Base-by-base conservation (phyloP, 495 filamentous ascomycete genomes). In the Hypoxylon subgilvum region DNA sequence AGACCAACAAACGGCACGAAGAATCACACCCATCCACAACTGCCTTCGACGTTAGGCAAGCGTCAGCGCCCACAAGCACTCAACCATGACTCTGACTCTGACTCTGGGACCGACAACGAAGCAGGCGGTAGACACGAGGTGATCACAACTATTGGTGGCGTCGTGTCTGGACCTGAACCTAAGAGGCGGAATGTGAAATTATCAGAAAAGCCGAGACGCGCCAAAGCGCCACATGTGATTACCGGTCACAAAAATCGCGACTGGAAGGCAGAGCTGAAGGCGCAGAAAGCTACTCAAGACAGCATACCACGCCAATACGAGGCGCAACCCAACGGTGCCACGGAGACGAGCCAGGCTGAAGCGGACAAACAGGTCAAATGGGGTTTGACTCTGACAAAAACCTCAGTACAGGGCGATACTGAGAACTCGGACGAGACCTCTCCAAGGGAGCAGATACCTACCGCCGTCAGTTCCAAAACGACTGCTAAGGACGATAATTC, bases 211-310 rank as follows among this genome's bases (percentile, higher is more conserved):
- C 46, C 53, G 10, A 39, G 17, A 35, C 32, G 75, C 8, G 71
- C 73, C 23, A 72, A 78, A 23, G 57, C 63, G 6, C 79, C 81
- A 9, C 72, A 89, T 18, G 79, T 90, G 18, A 94, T 94, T 46
- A 77, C 77, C 9, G 80, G 80, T 9, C 78, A 85, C 51, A 80
- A 79, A 69, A 89, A 88, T 67, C 84, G 86, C 42, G 84, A 91
- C 66, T 90, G 88, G 88, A 83, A 85, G 63, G 85, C 86, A 51
- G 81, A 86, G 54, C 71, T 78, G 41, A 74, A 73, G 38, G 76
- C 75, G 45, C 82, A 81, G 45, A 76, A 77, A 41, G 72, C 42
- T 6, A 43, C 47, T n/a, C 66, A 74, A 55, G 77, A 76, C 66
- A 83, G 82, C 44, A 57, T 82, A 6, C 69, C 86, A 6, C 79